Percentiles rank a stretch among this genome's conserved stretches.
Evolutionary conservation across 192 early-diverging fungal genomes (phyloP).

Genomic region (Coemansia sp.): DNA sequence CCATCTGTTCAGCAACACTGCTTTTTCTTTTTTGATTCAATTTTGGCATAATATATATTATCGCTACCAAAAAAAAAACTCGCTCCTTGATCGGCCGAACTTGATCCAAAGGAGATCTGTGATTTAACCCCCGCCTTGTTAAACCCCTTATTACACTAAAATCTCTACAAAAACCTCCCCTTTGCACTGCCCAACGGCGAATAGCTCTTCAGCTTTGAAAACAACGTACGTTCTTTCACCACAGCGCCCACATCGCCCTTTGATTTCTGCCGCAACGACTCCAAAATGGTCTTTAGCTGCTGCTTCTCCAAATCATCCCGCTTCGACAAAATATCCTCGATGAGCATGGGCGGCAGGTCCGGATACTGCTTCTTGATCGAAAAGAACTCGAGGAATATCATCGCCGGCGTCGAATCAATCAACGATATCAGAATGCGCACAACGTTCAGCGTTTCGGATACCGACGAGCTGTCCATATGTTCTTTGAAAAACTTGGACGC

Average conservation of each 20-base stretch:
- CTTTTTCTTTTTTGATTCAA: no score
- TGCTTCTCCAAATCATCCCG: slow-evolving; percentile 91
- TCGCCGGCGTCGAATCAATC: slow-evolving; percentile 74
- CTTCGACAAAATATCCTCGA: slow-evolving; percentile 84
- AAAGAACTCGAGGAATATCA: slow-evolving; percentile 93
- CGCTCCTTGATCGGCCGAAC: no score
- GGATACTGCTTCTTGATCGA: slow-evolving; percentile 85
- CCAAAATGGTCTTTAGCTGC: slow-evolving; percentile 84
- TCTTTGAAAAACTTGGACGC: slow-evolving; percentile 78
- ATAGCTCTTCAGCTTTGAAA: slow-evolving; percentile 48
- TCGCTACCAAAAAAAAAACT: no score
- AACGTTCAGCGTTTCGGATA: slow-evolving; percentile 76
- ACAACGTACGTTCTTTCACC: slow-evolving; percentile 48
- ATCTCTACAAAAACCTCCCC: slow-evolving; percentile 6
- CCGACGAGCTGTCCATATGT: slow-evolving; percentile 70
- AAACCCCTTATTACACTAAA: not conserved
- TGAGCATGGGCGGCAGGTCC: slow-evolving; percentile 83
- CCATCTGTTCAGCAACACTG: no score
- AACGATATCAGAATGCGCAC: not conserved
- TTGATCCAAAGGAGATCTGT: no score
- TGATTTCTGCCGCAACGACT: slow-evolving; percentile 61
- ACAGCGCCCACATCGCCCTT: slow-evolving; percentile 53
- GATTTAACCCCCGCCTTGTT: no score
- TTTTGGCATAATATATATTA: no score
- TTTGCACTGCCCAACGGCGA: slow-evolving; percentile 29